Base-by-base conservation (phyloP, 75 land plant species). In the Picea glauca region DNA sequence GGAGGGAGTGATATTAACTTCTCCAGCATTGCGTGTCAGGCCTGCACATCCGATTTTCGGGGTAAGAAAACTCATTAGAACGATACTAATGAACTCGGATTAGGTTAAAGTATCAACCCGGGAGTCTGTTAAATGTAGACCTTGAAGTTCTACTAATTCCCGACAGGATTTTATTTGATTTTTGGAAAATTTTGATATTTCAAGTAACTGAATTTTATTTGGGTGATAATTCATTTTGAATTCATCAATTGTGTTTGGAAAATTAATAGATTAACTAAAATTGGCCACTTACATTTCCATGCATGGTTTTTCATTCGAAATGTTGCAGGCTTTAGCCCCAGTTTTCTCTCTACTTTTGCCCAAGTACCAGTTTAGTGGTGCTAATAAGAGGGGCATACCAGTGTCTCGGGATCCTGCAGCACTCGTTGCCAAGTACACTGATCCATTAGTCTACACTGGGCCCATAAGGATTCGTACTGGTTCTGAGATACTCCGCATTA, bases 401-500 rank as follows among this genome's bases (percentile, higher is more conserved):
- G 99, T 96, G 50, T 88, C 98, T 26, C 81, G 99, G 43, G 99
- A 96, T 76, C 98, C 98, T 13, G 93, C 86, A 18, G 94, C 92
- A 56, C 83, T 94, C 31, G 58, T 85, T 66, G 95, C 99, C 40
- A 96, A 96, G 86, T 96, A 96, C 79, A 85, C 93, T 1, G 99
- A 96, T 80, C 99, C 99, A 0, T 79, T 96, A 79, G 99, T 96
- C 20, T 96, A 93, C 78, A 96, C 98, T 5, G 99, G 99, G 5
- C 92, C 98, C 23, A 87, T 96, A 18, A 84, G 99, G 66, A 88
- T 93, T 60, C 82, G 99, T 58, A 96, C 99, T 35, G 99, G 99
- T 23, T 83, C 92, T 11, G 99, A 96, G 89, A 96, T 96, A 50
- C 80, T 96, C 32, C 90, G 95, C 40, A 87, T 96, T 26, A 85